These are phyloP conservation scores for Globisporangium alternatum DNA, from an alignment of 352 stramenopile genomes.

Conservation along the genomic window DNA sequence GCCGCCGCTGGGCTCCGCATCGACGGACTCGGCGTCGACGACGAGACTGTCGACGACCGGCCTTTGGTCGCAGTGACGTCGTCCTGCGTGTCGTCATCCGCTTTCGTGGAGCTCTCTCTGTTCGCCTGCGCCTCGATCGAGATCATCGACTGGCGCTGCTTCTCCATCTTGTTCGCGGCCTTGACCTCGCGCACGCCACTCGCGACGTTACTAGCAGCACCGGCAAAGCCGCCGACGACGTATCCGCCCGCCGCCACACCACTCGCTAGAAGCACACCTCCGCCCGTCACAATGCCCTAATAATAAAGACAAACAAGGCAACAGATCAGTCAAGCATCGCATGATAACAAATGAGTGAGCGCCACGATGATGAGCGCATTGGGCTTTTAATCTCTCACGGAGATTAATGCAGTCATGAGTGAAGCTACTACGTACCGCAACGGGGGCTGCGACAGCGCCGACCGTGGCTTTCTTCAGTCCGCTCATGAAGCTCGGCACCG, in stretches of 20 bases:
- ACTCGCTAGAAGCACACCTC: conserved; percentile 71
- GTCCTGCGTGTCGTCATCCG: not conserved
- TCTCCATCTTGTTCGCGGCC: conserved; percentile 70
- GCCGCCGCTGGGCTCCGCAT: not conserved
- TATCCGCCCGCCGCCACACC: conserved; percentile 75
- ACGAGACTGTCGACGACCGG: conserved; percentile 4
- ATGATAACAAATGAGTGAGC: conserved; percentile 4
- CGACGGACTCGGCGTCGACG: not conserved
- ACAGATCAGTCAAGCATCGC: not conserved
- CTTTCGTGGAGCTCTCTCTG: conserved; percentile 4
- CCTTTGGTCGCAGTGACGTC: not conserved
- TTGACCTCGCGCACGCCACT: conserved; percentile 82
- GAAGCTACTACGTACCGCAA: conserved; percentile 50
- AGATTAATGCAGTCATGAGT: not conserved
- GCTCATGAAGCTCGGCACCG: conserved; percentile 74
- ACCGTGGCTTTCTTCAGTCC: conserved; percentile 86
- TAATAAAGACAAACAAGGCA: not conserved
- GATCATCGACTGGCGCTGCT: conserved; percentile 35
- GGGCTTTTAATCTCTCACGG: not conserved
- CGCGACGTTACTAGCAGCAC: conserved; percentile 76
- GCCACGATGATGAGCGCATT: not conserved
- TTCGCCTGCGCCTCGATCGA: conserved; percentile 4
- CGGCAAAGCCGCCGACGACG: conserved; percentile 78
- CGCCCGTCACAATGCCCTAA: conserved; percentile 73
- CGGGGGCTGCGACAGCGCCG: conserved; percentile 69